Base-by-base conservation (phyloP, 129 eudicot species). In the Flaveria ramosissima region DNA sequence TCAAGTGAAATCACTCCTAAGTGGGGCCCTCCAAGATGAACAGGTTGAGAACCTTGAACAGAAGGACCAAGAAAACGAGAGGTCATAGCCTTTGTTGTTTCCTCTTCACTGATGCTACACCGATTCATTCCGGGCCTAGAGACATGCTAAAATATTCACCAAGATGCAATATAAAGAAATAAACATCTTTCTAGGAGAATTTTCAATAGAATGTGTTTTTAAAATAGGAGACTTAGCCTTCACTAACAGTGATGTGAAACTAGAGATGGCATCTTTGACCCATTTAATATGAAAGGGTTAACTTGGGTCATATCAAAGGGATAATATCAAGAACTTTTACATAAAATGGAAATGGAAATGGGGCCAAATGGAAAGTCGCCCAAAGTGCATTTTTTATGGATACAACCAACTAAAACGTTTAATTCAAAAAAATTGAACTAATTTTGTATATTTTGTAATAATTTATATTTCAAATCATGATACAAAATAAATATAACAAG, bases 121-220 rank as follows among this genome's bases (percentile, higher is more conserved):
- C 83, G 82, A 79, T 95, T 95, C 99, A 87, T 84, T 81, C 92
- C 96, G 56, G 96, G 97, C 88, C 99, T 95, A 72, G 11, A 72
- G 39, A 80, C 46, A 85, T 51, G 46, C n/a, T 19, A 83, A 72
- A 50, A 79, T 42, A 32, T 68, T 68, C 20, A 56, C 30, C 23
- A 51, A 56, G 46, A 56, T 56, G 32, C 30, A 56, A 63, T 42
- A 17, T 26, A 60, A 14, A 23, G 32, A 53, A 51, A 51, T 24
- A 21, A 71, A 15, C 13, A 11, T n/a, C 45, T n/a, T 8, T 48
- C 20, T 46, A n/a, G 30, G 16, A 2, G 46, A 9, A 67, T 2
- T 39, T 66, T 64, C 6, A n/a, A 9, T 19, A 39, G 12, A 66
- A 66, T 39, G 73, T 45, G 26, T 36, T 68, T 17, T 16, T 56